Evolutionary conservation across 1,139 yeast genomes (phyloP).

Genomic region (Scheffersomyces illinoinensis): DNA sequence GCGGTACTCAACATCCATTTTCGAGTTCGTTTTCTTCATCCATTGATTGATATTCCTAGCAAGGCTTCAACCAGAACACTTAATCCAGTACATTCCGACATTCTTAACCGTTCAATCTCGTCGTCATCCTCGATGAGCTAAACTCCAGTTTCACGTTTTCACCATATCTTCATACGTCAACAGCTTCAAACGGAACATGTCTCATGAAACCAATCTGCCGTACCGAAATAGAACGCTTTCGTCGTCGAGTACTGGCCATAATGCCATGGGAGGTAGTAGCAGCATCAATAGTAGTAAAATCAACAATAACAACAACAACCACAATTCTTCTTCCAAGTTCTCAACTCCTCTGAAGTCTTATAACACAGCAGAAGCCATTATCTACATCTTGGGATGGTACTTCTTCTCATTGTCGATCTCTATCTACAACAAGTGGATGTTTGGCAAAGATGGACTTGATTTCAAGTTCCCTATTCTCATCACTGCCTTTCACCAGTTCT

Average conservation of each 20-base stretch:
- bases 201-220: not conserved
- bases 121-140: not conserved
- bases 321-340: not conserved
- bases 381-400: slow-evolving; percentile 51
- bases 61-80: not conserved
- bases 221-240: not conserved
- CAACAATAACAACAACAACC: not conserved
- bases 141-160: not conserved
- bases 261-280: not conserved
- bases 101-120: not conserved
- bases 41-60: not conserved
- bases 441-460: slow-evolving; percentile 63
- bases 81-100: not conserved
- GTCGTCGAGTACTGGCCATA: not conserved
- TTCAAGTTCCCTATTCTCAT: slow-evolving; percentile 82
- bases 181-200: not conserved
- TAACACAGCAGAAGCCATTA: slow-evolving; percentile 9
- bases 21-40: not conserved
- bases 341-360: not conserved
- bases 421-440: slow-evolving; percentile 98
- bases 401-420: slow-evolving; percentile 71
- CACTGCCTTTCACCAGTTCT: slow-evolving; percentile 81
- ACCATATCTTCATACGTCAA: not conserved
- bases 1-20: not conserved
- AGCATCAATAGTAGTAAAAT: too few relatives aligned